Evolutionary conservation across 305 asterid genomes (phyloP), one percentile per base, ranked within the genome.

Genomic region (Rubia balearica): DNA sequence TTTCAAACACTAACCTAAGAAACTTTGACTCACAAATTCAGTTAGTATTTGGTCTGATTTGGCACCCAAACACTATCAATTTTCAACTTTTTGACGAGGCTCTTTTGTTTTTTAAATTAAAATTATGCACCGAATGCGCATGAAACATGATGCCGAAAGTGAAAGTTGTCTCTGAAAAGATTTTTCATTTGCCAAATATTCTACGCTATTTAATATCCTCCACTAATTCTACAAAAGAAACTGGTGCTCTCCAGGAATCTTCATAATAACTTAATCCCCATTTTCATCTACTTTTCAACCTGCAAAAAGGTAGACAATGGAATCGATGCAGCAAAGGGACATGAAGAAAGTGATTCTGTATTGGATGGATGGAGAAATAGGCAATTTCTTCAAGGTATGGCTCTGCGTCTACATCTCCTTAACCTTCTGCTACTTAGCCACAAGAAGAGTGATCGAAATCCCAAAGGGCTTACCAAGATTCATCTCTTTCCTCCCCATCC

Each of bases 301-400:
- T n/a, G 8, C 61, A 55, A 17, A 3, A 55, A 55, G 17, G 53
- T 13, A 2, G n/a, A 0, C n/a, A 12, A 48, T 48, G 61, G 30
- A 55, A 19, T 6, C 2, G 48, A 63, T 63, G 67, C 81, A 78
- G 87, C 83, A 65, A 73, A 80, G 76, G 43, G 80, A 83, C 19
- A 22, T 85, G 2, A 76, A 42, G 73, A 62, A 48, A 4, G 85
- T 86, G 67, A 45, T 84, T 0, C 55, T 3, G 41, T 75, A 81
- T 57, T 90, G 88, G 89, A 70, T 83, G 74, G 83, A 83, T 7
- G 95, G 95, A 27, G 95, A 89, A 65, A 68, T 87, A 38, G 74
- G 8, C 61, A 83, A 42, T 71, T 89, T 86, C 86, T 70, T 81
- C 79, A 83, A 82, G 78, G 88, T 87, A 76, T 91, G 96, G 89